A percentile compares a stretch with the other conserved stretches of the same genome.
Evolutionary conservation across 768 basidiomycete species (phyloP).

Genomic region (Russula vinacea): DNA sequence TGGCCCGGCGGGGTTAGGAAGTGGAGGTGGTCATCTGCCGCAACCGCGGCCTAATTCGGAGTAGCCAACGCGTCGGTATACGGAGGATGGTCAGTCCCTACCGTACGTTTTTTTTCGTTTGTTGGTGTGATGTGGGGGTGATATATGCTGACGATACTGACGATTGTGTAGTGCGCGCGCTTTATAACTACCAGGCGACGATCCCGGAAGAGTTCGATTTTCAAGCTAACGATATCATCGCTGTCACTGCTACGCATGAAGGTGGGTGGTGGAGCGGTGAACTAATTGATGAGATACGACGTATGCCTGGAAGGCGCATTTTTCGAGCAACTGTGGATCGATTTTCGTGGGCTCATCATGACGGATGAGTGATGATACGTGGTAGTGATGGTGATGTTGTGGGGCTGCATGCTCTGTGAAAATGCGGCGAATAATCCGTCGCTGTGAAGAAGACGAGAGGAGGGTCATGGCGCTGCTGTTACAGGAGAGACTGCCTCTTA

Average conservation of each 20-base stretch:
- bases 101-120: slow-evolving; percentile 48
- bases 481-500: no score
- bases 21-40: no score
- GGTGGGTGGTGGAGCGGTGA: slow-evolving; percentile 99
- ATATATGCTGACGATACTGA: neutral
- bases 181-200: slow-evolving; percentile 82
- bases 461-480: no score
- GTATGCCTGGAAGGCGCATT: slow-evolving; percentile 67
- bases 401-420: neutral
- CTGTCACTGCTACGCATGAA: slow-evolving; percentile 88
- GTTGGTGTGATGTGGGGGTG: neutral
- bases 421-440: no score
- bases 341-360: slow-evolving; percentile 4
- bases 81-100: slow-evolving; percentile 79
- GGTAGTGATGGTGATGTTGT: neutral
- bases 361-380: neutral
- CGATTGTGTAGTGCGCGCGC: slow-evolving; percentile 80
- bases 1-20: no score
- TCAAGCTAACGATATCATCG: slow-evolving; percentile 92
- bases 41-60: no score
- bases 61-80: slow-evolving; percentile 60
- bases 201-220: slow-evolving; percentile 96
- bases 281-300: slow-evolving; percentile 69
- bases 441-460: no score
- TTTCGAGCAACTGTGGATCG: slow-evolving; percentile 88